Evolutionary conservation across 2,329 filamentous ascomycete species (phyloP), one percentile per base, ranked within the genome.

Genomic region (Ascochyta fabae): DNA sequence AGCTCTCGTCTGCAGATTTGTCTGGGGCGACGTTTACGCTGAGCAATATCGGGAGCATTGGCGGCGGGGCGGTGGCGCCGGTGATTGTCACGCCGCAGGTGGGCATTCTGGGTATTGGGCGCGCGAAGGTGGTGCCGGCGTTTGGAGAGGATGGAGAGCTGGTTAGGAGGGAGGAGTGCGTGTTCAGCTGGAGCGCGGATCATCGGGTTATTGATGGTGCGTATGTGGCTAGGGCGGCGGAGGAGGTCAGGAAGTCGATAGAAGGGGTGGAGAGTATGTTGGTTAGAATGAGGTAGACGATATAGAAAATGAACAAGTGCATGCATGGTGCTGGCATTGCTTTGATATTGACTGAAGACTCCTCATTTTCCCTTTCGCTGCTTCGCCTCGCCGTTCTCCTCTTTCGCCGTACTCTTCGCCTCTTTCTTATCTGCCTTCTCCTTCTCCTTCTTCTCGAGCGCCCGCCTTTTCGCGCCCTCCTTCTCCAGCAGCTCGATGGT

Each of bases 161-260:
- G 12, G 83, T 93, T 12, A 87, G 86, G 77, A 90, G 87, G 74
- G 88, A 96, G 69, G 84, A 96, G 58, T 88, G 89, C 73, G 92
- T 96, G 71, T 92, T 98, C 67, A 98, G 93, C 77, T 98, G 94
- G 94, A 94, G 91, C 74, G 94, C 94, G 6, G 93, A 98, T 76
- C 95, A 99, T 77, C 83, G 95, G 19, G 90, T 98, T 49, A 87
- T 98, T 42, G 95, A 99, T 77, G 95, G 95, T 2, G 94, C 94
- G 42, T 96, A 93, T 57, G 92, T 96, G 85, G 95, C 95, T 19
- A 84, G 93, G 64, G 94, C 94, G 74, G 92, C 92, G 12, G 92
- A 93, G 68, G 84, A 89, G 59, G 90, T 98, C 22, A 86, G 87
- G 66, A 81, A 82, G 47, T 86, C 90, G 65, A 84, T 98, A 35